Percentiles rank a stretch among this genome's conserved stretches.
Conservation (phyloP, 2,329 filamentous ascomycete genomes). For the Chalara sp. region DNA sequence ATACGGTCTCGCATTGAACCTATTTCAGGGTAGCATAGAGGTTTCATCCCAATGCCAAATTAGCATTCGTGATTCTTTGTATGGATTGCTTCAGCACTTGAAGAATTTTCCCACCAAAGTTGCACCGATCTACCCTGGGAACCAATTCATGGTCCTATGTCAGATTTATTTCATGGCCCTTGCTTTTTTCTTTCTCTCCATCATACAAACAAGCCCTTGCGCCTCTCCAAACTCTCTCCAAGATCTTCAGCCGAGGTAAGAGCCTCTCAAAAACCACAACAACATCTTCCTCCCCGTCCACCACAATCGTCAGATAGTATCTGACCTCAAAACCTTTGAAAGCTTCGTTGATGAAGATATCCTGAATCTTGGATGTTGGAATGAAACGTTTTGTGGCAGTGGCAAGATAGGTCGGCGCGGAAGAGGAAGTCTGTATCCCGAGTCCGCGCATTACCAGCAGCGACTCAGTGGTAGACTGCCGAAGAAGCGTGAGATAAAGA, state of each 20-base stretch:
- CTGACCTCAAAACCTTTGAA: conserved; percentile 87
- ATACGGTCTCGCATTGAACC: too few species aligned
- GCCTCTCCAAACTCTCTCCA: conserved; percentile 89
- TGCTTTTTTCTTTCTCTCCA: conserved; percentile 32
- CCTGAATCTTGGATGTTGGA: conserved; percentile 84
- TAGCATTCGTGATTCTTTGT: too few species aligned
- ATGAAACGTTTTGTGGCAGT: conserved; percentile 67
- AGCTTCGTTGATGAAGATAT: conserved; percentile 91
- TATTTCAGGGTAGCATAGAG: too few species aligned
- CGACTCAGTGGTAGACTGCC: conserved; percentile 63
- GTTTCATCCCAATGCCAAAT: too few species aligned
- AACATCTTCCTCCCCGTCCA: conserved; percentile 79
- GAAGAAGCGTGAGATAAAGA: conserved; percentile 39
- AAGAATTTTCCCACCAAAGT: not conserved
- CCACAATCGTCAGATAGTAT: conserved; percentile 84
- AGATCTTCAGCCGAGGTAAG: conserved; percentile 64
- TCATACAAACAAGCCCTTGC: conserved; percentile 77
- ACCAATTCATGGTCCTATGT: conserved; percentile 2
- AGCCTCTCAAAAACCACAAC: conserved; percentile 91
- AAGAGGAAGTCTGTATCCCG: conserved; percentile 80
- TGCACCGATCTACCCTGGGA: not conserved
- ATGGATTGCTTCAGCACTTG: not conserved
- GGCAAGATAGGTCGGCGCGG: conserved; percentile 60
- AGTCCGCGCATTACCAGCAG: conserved; percentile 82
- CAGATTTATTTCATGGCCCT: conserved; percentile 12